These are phyloP conservation scores for Pseudognaphalium luteoalbum DNA, from an alignment of 129 eudicot genomes.

Conservation along the genomic window DNA sequence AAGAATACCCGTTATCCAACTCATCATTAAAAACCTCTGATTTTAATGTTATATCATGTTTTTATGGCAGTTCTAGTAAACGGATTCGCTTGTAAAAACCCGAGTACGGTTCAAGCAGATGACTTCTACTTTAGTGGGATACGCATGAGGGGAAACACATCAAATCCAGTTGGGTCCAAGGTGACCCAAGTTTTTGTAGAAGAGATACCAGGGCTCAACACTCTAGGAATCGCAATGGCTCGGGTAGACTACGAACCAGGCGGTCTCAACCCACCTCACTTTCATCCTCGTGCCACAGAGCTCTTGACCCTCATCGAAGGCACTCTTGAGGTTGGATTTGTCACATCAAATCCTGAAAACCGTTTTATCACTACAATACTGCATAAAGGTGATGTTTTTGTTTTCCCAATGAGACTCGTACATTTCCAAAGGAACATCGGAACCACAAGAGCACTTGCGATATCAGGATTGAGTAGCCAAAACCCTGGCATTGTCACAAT, in stretches of 20 bases:
- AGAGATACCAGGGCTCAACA: conserved; percentile 51
- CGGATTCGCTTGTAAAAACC: conserved; percentile 35
- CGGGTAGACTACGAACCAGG: conserved; percentile 44
- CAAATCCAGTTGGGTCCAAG: conserved; percentile 39
- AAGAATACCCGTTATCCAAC: too few relatives aligned
- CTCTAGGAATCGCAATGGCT: conserved; percentile 50
- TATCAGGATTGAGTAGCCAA: conserved; percentile 44
- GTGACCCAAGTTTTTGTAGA: conserved; percentile 31
- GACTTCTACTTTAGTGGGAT: conserved; percentile 50
- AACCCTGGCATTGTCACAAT: conserved; percentile 43
- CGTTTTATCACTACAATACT: conserved; percentile 30
- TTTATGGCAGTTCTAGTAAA: conserved; percentile 31
- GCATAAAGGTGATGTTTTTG: conserved; percentile 45
- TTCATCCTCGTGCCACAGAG: conserved; percentile 44
- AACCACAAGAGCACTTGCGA: conserved; percentile 27
- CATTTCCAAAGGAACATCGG: conserved; percentile 49
- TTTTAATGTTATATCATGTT: background rate
- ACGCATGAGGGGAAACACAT: conserved; percentile 40
- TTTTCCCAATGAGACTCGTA: conserved; percentile 39
- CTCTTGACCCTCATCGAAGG: conserved; percentile 43
- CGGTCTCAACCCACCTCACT: conserved; percentile 47
- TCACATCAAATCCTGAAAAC: conserved; percentile 54
- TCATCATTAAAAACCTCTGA: too few relatives aligned
- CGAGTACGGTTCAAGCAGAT: conserved; percentile 18
- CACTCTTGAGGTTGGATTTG: conserved; percentile 40